Evolutionary conservation across 2,329 filamentous ascomycete species (phyloP), one percentile per base, ranked within the genome.

Genomic region (Ceratocystis destructans): DNA sequence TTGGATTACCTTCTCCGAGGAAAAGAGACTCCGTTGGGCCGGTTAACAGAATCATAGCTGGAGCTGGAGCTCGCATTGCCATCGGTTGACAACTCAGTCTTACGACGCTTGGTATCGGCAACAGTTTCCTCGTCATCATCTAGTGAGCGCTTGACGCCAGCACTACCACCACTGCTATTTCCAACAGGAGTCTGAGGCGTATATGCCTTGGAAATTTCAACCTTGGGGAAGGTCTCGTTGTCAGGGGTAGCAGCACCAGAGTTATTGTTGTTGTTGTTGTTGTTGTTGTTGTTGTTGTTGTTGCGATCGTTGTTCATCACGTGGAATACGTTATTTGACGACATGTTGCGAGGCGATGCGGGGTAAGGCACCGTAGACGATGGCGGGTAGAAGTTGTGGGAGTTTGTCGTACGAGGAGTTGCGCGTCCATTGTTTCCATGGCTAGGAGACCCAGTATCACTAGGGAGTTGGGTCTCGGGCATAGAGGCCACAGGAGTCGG

Each of bases 321-420:
- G 75, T 86, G 95, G 80, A 96, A 96, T 63, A 96, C 79, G 73
- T 86, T 95, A 79, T 89, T 92, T 0, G 89, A 86, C 2, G 87
- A 82, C 68, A 85, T 80, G 67, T 81, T 79, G 53, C 90, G 86
- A 25, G 91, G 90, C 62, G 92, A 88, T 0, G 90, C 92, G 73
- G 80, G 87, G 77, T 95, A 96, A 31, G 86, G 87, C 63, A 81
- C 75, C 73, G 80, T 79, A 68, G 83, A 83, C 5, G 82, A 75
- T 76, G 83, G 83, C 5, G 82, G 75, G 76, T 95, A 96, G 1
- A 85, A 79, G 70, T 89, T 87, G 46, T 85, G 80, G 0, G 87
- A 82, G 8, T 84, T 81, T 3, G 90, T 83, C 0, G 89, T 95
- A 71, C 92, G 85, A 10, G 92, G 91, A 22, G 91, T 96, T 45